phyloP scores from a whole-genome alignment of 306 rosid genomes.

The Chamaecrista fasciculata region DNA sequence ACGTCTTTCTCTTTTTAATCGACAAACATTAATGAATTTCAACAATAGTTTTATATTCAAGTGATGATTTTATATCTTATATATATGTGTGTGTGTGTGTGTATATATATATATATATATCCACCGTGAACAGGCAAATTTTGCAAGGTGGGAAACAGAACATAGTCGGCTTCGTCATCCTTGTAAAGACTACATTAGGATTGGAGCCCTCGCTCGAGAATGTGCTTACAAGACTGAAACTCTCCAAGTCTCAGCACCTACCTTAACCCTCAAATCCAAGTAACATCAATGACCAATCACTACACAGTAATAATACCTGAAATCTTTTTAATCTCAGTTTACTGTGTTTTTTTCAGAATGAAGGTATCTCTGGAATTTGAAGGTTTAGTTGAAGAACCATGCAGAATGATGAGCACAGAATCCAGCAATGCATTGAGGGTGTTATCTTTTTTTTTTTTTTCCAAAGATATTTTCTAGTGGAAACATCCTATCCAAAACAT shows the following conservation, averaged over 20 bases:
- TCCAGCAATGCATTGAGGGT: slow-evolving; percentile 58
- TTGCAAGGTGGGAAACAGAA: slow-evolving; percentile 90
- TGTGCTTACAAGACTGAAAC: slow-evolving; percentile 84
- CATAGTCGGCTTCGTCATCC: slow-evolving; percentile 79
- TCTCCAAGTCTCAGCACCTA: slow-evolving; percentile 48
- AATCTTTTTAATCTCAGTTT: too few species aligned
- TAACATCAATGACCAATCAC: slow-evolving; percentile 34
- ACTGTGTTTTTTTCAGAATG: too few species aligned
- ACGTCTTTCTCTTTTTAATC: too few species aligned
- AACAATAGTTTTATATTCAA: slow-evolving; percentile 3
- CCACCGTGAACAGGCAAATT: slow-evolving; percentile 53
- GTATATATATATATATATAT: too few species aligned
- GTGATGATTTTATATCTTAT: slow-evolving; percentile 12
- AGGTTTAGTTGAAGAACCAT: slow-evolving; percentile 48
- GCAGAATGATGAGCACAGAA: slow-evolving; percentile 58
- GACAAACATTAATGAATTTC: too few species aligned
- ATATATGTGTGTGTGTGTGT: too few species aligned
- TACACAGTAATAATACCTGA: too few species aligned
- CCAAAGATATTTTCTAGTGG: too few species aligned
- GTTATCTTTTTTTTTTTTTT: too few species aligned
- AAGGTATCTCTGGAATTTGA: slow-evolving; percentile 52
- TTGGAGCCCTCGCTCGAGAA: slow-evolving; percentile 61
- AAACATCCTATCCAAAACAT: too few species aligned
- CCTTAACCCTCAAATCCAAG: slow-evolving; percentile 50
- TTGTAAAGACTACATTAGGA: slow-evolving; percentile 77